phyloP scores from a whole-genome alignment of 148 eudicot genomes.

The Pharnaceum exiguum region DNA sequence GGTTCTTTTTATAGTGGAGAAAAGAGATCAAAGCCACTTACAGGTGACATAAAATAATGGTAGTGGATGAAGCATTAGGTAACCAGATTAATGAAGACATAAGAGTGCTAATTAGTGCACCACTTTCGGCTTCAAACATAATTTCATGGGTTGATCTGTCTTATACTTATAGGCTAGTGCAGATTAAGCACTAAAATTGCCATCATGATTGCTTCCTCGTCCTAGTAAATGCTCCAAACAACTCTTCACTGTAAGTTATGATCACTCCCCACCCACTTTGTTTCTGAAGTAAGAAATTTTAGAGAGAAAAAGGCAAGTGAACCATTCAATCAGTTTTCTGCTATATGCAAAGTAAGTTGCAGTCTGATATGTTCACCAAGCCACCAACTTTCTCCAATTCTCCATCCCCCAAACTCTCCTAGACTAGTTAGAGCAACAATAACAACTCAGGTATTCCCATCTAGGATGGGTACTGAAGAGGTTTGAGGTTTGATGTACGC shows the following conservation, averaged over 20 bases:
- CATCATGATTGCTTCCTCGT: slow-evolving; percentile 1
- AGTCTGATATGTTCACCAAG: too few species aligned
- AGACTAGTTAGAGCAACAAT: too few species aligned
- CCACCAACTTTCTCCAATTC: too few species aligned
- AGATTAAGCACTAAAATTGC: slow-evolving; percentile 7
- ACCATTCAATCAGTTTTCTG: too few species aligned
- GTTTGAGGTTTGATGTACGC: too few species aligned
- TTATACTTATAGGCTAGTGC: not conserved
- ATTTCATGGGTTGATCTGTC: slow-evolving; percentile 16
- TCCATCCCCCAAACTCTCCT: too few species aligned
- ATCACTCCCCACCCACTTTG: not conserved
- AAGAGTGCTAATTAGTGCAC: slow-evolving; percentile 4
- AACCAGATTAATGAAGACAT: not conserved
- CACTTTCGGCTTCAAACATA: slow-evolving; percentile 12
- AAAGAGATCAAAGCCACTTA: not conserved
- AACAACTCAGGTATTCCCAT: too few species aligned
- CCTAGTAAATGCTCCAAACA: not conserved
- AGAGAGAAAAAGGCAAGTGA: too few species aligned
- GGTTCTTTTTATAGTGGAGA: slow-evolving; percentile 14
- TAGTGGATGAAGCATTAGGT: slow-evolving; percentile 23
- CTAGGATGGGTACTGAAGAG: too few species aligned
- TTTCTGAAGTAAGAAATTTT: too few species aligned
- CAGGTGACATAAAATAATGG: slow-evolving; percentile 7
- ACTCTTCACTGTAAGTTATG: not conserved
- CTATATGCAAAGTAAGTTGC: too few species aligned